phyloP scores from a whole-genome alignment of 371 early-diverging fungal species.

The Apophysomyces elegans region DNA sequence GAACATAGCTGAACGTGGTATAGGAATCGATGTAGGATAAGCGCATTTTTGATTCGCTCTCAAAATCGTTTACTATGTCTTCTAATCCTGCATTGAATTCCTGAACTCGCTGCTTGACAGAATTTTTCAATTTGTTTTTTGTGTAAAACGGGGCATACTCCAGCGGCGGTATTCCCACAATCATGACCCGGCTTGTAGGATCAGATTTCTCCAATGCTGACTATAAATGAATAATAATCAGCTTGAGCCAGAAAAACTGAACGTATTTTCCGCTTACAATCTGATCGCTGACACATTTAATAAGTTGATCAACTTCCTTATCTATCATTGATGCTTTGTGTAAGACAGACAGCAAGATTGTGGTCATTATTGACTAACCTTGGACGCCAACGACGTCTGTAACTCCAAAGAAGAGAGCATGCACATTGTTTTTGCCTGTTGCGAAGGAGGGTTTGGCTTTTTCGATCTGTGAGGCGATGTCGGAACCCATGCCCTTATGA shows the following conservation, averaged over 20 bases:
- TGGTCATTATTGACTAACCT: conserved; percentile 10
- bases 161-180: conserved; percentile 45
- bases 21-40: conserved; percentile 36
- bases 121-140: conserved; percentile 11
- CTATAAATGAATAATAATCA: conserved; percentile 3
- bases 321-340: not conserved
- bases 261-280: conserved; percentile 3
- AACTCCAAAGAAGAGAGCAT: conserved; percentile 41
- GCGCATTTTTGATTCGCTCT: conserved; percentile 8
- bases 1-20: conserved; percentile 32
- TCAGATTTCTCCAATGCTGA: conserved; percentile 13
- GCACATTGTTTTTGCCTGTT: conserved; percentile 20
- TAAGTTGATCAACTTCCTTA: not conserved
- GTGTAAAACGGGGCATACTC: conserved; percentile 44
- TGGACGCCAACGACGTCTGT: conserved; percentile 36
- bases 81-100: conserved; percentile 45
- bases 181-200: conserved; percentile 27
- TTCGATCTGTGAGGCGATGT: not conserved
- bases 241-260: not conserved
- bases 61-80: conserved; percentile 31
- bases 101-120: conserved; percentile 32
- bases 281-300: conserved; percentile 18
- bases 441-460: not conserved
- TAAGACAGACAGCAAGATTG: not conserved
- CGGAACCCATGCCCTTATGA: not conserved